Evolutionary conservation across 2,329 filamentous ascomycete species (phyloP), one percentile per base, ranked within the genome.

Genomic region (Apiospora arundinis): DNA sequence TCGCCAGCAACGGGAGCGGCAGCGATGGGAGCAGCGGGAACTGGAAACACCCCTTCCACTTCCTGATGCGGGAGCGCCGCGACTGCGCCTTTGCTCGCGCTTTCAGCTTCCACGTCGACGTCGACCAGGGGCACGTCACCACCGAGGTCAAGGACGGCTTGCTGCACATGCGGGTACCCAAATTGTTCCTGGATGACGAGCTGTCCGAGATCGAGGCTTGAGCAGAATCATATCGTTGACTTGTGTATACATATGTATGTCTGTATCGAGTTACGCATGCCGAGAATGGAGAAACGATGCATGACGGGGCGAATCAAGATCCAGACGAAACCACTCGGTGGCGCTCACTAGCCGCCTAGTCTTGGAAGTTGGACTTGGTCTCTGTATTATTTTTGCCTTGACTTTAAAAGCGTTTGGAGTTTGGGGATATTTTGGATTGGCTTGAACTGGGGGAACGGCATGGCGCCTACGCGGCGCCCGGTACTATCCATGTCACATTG

Each of bases 21-120:
- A 63, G 56, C 32, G 32, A 40, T 18, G 52, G 21, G n/a, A 49
- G 25, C 14, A 60, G 52, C 46, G n/a, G 48, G 11, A 37, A 28
- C 16, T 60, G 52, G 52, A 60, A 60, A 18, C 52, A 60, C 52
- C 52, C 52, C 0, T 60, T 60, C 16, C 52, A 60, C 52, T 60
- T 60, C 52, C 52, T 60, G 28, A 60, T 60, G 52, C 25, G 28
- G 7, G 52, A 60, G 52, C 52, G 52, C 28, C 52, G 52, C 28
- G 52, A 60, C 52, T 60, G 52, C 52, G 52, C 52, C 52, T 60
- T 60, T 37, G 52, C 52, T 1, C 52, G 52, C 16, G 52, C 52
- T 2, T 60, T 60, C 16, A 60, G 28, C 28, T 60, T 60, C 18
- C 52, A 60, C 28, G 52, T 60, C 52, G 52, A 60, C 7, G 28